Percentiles rank a stretch among this genome's conserved stretches.
These are phyloP conservation scores for Melanomma pulvis-pyrius DNA, from an alignment of 495 filamentous ascomycete species.

Conservation along the genomic window DNA sequence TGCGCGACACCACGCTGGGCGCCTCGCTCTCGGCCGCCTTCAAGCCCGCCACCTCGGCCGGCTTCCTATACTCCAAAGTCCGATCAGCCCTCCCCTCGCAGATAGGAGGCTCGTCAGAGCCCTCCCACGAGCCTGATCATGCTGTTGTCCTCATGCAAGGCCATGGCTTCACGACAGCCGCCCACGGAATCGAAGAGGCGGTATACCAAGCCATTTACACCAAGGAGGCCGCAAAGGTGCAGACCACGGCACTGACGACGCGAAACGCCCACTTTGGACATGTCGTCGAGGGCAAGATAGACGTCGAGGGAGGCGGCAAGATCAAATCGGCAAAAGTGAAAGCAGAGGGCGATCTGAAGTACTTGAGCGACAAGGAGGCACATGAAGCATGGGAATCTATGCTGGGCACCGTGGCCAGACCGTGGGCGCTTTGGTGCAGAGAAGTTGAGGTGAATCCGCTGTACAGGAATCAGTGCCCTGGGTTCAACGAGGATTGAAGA, in stretches of 20 bases:
- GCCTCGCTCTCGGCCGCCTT: slow-evolving; percentile 49
- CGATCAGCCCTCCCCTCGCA: slow-evolving; percentile 30
- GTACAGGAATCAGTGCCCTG: slow-evolving; percentile 43
- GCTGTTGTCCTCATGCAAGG: slow-evolving; percentile 44
- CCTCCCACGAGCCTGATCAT: slow-evolving; percentile 34
- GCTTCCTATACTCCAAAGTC: slow-evolving; percentile 37
- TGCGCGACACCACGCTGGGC: slow-evolving; percentile 51
- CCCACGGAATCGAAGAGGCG: slow-evolving; percentile 40
- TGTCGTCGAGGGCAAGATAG: slow-evolving; percentile 32
- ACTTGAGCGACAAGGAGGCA: slow-evolving; percentile 44
- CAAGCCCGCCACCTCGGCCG: slow-evolving; percentile 40
- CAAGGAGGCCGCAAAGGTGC: slow-evolving; percentile 41
- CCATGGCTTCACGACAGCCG: slow-evolving; percentile 45
- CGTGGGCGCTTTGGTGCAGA: slow-evolving; percentile 46
- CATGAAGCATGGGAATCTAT: slow-evolving; percentile 41
- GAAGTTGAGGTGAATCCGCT: slow-evolving; percentile 43
- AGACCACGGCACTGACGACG: slow-evolving; percentile 42
- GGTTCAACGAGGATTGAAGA: slow-evolving; percentile 20
- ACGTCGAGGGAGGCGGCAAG: slow-evolving; percentile 40
- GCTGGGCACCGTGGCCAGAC: slow-evolving; percentile 24
- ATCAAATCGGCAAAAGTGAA: slow-evolving; percentile 46
- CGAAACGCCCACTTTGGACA: slow-evolving; percentile 41
- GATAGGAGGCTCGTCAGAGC: slow-evolving; percentile 28
- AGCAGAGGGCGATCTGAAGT: slow-evolving; percentile 42
- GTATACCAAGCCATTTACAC: slow-evolving; percentile 47